Evolutionary conservation across 805 yeast species (phyloP).

Genomic region (Saturnispora quitensis): DNA sequence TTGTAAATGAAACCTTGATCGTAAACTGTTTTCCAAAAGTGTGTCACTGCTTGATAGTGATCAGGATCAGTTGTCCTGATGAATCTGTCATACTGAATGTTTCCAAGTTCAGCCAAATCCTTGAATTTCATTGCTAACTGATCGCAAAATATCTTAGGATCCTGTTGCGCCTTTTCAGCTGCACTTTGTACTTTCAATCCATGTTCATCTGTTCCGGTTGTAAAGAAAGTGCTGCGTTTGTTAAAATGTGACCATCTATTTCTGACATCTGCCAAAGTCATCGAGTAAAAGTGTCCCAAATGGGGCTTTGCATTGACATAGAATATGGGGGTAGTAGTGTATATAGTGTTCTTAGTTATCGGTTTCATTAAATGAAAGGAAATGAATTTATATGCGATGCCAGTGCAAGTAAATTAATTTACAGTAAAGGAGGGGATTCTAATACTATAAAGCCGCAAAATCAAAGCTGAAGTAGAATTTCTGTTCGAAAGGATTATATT

Average conservation of each 20-base stretch:
- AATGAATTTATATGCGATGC: neutral
- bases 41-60: constrained; percentile 55
- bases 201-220: constrained; percentile 97
- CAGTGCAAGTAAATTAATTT: neutral
- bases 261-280: constrained; percentile 73
- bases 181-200: constrained; percentile 91
- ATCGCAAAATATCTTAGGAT: constrained; percentile 69
- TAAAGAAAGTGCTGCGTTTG: constrained; percentile 39
- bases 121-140: constrained; percentile 54
- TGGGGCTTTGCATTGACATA: constrained; percentile 96
- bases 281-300: constrained; percentile 84
- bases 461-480: neutral
- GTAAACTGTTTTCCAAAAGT: constrained; percentile 59
- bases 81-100: constrained; percentile 62
- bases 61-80: constrained; percentile 86
- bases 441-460: neutral
- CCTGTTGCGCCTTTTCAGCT: constrained; percentile 42
- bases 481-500: neutral
- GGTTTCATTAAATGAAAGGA: constrained; percentile 3
- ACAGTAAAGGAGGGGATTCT: neutral
- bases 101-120: constrained; percentile 46
- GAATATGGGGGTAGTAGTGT: constrained; percentile 85
- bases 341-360: constrained; percentile 19
- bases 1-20: constrained; percentile 63
- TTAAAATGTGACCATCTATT: constrained; percentile 59